Evolutionary conservation across 2,329 filamentous ascomycete species (phyloP), one percentile per base, ranked within the genome.

Genomic region (Bipolaris sorokiniana): DNA sequence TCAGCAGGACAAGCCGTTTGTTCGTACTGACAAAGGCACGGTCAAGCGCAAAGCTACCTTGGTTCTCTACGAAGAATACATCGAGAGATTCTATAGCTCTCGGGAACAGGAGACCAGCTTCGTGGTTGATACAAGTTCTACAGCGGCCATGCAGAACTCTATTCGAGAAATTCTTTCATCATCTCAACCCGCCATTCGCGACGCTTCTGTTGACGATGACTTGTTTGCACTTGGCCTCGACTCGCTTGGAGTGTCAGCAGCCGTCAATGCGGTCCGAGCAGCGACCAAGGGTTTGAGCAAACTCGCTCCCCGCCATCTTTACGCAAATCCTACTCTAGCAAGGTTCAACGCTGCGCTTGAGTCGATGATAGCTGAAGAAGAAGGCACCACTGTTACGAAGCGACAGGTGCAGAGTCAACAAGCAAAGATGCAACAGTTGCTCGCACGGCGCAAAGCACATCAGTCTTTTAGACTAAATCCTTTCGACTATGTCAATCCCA

Each of bases 21-120:
- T 77, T 1, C 75, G 71, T 11, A 80, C 82, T 0, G 77, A 78
- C 16, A 83, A 84, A 61, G 76, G 79, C 0, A 81, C 77, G 0
- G 72, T 81, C 7, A 79, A 80, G 63, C 76, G 81, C 3, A 68
- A 65, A 1, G 69, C 72, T 0, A 82, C 82, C 0, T 53, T 77
- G 6, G 55, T 65, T 1, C 71, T 80, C 0, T 84, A 82, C 45
- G 66, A 67, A 1, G 68, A 78, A 1, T 81, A 82, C 50, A 83
- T 84, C 28, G 78, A 83, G 16, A 71, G 70, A 0, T 71, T 84
- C 9, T 84, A 84, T 22, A 42, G 3, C n/a, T 49, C 50, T 9
- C 53, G 53, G 6, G 47, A 15, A 16, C 48, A 50, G 2, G 59
- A 63, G 3, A 18, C 20, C 2, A 23, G 18, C 15, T 52, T 56